Evolutionary conservation across 345 rosid species (phyloP).

Genomic region (Bruguiera gymnorhiza): DNA sequence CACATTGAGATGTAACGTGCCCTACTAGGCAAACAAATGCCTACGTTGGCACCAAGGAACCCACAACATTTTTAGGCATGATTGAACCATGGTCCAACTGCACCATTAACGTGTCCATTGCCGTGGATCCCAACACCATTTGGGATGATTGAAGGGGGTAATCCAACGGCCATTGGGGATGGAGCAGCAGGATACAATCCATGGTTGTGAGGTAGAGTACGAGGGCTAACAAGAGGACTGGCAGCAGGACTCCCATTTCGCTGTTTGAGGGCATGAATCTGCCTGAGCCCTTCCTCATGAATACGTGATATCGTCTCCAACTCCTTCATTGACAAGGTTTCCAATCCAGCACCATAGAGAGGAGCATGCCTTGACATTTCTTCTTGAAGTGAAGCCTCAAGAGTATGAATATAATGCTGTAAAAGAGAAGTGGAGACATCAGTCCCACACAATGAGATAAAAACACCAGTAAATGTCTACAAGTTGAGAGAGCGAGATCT

Average conservation of each 20-base stretch:
- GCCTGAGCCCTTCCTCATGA: conserved; percentile 94
- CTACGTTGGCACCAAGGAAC: not conserved
- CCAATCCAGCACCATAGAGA: conserved; percentile 88
- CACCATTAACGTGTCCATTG: conserved; percentile 77
- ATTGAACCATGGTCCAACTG: conserved; percentile 81
- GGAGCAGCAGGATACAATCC: conserved; percentile 66
- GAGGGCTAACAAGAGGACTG: conserved; percentile 65
- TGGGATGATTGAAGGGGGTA: conserved; percentile 61
- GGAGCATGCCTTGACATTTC: conserved; percentile 95
- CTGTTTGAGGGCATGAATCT: conserved; percentile 74
- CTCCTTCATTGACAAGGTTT: conserved; percentile 87
- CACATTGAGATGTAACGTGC: conserved; percentile 20
- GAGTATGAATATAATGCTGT: conserved; percentile 85
- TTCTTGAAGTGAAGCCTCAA: conserved; percentile 73
- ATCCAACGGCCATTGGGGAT: conserved; percentile 66
- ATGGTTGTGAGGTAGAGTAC: conserved; percentile 54
- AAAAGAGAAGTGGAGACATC: not conserved
- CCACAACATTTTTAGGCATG: conserved; percentile 35
- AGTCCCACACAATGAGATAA: not conserved
- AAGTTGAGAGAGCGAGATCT: not conserved
- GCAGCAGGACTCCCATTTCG: conserved; percentile 71
- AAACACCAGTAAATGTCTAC: not conserved
- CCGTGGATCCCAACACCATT: conserved; percentile 73
- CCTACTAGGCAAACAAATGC: conserved; percentile 16
- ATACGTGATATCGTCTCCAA: conserved; percentile 78